phyloP scores from a whole-genome alignment of 352 stramenopile species.

The Pythium plurisporium region DNA sequence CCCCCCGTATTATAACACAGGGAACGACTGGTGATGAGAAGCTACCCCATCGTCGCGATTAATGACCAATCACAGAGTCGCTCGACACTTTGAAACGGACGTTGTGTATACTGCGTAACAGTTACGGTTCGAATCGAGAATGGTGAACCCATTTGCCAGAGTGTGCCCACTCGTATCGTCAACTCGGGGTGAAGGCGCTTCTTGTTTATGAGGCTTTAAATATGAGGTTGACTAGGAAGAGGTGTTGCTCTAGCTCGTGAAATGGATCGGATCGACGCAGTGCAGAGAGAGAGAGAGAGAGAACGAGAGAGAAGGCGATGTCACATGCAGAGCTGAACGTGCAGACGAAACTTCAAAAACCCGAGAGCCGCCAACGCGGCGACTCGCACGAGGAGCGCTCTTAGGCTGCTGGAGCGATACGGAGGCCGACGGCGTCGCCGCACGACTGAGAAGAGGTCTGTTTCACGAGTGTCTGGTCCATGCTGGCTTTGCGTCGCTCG shows the following conservation, averaged over 20 bases:
- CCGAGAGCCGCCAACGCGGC: no score
- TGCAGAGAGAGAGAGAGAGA: no score
- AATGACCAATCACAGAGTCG: slow-evolving; percentile 9
- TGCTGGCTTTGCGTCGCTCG: slow-evolving; percentile 7
- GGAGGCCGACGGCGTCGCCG: neutral
- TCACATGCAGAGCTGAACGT: neutral
- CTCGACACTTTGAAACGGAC: no score
- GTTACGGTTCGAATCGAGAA: neutral
- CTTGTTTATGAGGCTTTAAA: slow-evolving; percentile 10
- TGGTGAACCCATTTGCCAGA: neutral
- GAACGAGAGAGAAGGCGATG: no score
- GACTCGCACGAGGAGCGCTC: neutral
- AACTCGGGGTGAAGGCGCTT: no score
- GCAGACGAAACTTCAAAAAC: neutral
- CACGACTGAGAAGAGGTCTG: neutral
- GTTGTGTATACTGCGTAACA: neutral
- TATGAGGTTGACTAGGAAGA: no score
- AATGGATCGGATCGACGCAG: neutral
- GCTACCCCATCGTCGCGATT: neutral
- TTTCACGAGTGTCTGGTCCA: neutral
- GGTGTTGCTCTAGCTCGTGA: neutral
- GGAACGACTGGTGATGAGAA: slow-evolving; percentile 2
- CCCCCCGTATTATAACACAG: no score
- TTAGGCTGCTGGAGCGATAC: slow-evolving; percentile 2
- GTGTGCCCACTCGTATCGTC: no score